Percentiles rank a stretch among this genome's conserved stretches.
Conservation (phyloP, 257 asterid genomes). For the Lycium ferocissimum region DNA sequence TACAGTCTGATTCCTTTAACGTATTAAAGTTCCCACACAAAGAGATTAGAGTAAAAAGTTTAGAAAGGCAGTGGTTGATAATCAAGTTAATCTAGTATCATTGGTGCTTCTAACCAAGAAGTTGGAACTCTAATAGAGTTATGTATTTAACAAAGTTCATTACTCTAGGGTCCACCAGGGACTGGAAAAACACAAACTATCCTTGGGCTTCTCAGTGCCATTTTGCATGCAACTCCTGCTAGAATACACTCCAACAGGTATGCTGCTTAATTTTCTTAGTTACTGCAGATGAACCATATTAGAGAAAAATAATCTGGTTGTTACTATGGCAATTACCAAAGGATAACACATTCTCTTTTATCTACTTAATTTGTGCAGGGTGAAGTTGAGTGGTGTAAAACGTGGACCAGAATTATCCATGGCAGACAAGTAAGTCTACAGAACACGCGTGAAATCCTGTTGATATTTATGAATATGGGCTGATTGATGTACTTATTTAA, state of each 20-base stretch:
- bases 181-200: constrained; percentile 99
- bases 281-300: neutral
- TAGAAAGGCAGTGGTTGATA: neutral
- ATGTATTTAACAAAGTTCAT: constrained; percentile 44
- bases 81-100: neutral
- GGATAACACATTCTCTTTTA: neutral
- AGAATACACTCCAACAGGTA: constrained; percentile 80
- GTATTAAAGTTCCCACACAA: neutral
- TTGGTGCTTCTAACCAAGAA: neutral
- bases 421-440: constrained; percentile 69
- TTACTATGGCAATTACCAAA: neutral
- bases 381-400: constrained; percentile 46
- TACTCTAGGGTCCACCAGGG: constrained; percentile 96
- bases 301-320: constrained; percentile 18
- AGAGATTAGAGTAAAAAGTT: neutral
- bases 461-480: neutral
- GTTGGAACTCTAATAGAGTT: constrained; percentile 20
- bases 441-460: neutral
- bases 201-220: constrained; percentile 94
- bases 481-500: neutral
- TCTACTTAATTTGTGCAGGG: constrained; percentile 58
- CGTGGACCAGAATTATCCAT: constrained; percentile 71
- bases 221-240: constrained; percentile 97
- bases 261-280: constrained; percentile 30
- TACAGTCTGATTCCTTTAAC: constrained; percentile 11